phyloP scores from a whole-genome alignment of 768 basidiomycete species.

The Trametopsis cervina region DNA sequence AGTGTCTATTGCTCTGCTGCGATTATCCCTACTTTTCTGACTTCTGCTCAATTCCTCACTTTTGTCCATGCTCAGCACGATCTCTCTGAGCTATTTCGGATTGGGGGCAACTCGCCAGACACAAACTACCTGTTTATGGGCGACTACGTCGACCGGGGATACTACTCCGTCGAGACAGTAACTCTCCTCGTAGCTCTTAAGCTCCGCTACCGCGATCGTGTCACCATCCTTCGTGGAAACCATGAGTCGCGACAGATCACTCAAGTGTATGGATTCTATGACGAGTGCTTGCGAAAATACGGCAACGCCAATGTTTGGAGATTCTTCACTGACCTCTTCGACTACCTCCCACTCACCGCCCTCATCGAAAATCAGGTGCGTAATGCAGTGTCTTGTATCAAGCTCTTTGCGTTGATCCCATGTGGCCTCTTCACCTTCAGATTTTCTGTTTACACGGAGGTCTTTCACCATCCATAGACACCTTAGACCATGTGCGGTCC shows the following conservation, averaged over 20 bases:
- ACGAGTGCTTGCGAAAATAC: constrained; percentile 99
- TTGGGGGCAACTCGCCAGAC: constrained; percentile 97
- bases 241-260: constrained; percentile 99
- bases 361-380: constrained; percentile 98
- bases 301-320: constrained; percentile 99
- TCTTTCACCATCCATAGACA: constrained; percentile 97
- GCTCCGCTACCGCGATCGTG: constrained; percentile 94
- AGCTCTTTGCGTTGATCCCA: neutral
- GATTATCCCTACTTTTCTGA: constrained; percentile 7
- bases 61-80: constrained; percentile 64
- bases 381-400: constrained; percentile 16
- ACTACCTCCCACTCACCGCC: constrained; percentile 94
- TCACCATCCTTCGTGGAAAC: constrained; percentile 96
- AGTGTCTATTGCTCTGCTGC: constrained; percentile 31
- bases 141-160: constrained; percentile 98
- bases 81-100: constrained; percentile 96
- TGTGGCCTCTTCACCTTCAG: constrained; percentile 34
- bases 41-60: constrained; percentile 7
- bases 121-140: constrained; percentile 99
- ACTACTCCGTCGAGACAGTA: constrained; percentile 99
- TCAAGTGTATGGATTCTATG: constrained; percentile 99
- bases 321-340: constrained; percentile 97
- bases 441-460: constrained; percentile 99
- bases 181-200: constrained; percentile 96
- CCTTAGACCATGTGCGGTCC: constrained; percentile 96